Evolutionary conservation across 164 flowering plant genomes (phyloP).

Genomic region (Piper longum): DNA sequence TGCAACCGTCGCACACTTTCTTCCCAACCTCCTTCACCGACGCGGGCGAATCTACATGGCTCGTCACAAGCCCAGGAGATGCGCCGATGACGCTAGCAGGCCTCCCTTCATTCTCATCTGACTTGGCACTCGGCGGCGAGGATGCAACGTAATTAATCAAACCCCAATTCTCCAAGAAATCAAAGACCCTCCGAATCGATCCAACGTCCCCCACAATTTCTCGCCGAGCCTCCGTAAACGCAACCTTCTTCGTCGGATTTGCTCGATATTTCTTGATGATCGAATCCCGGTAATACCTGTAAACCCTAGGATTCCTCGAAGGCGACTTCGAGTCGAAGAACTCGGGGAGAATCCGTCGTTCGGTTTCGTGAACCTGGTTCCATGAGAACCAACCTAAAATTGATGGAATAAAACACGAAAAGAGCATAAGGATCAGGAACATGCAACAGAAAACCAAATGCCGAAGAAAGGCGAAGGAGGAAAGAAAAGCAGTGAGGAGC

Average conservation of each 20-base stretch:
- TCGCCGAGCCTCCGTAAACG: slow-evolving; percentile 73
- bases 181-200: slow-evolving; percentile 78
- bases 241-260: slow-evolving; percentile 44
- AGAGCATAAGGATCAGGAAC: too few relatives aligned
- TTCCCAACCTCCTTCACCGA: slow-evolving; percentile 13
- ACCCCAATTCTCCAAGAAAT: slow-evolving; percentile 88
- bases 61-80: slow-evolving; percentile 6
- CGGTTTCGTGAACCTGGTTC: slow-evolving; percentile 53
- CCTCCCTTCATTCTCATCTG: slow-evolving; percentile 57
- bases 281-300: slow-evolving; percentile 58
- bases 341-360: slow-evolving; percentile 62
- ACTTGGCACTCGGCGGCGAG: slow-evolving; percentile 22
- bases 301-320: slow-evolving; percentile 54
- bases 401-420: background rate
- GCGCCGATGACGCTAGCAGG: slow-evolving; percentile 7
- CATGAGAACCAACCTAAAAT: slow-evolving; percentile 72
- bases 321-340: slow-evolving; percentile 60
- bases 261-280: slow-evolving; percentile 43
- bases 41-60: slow-evolving; percentile 8
- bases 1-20: slow-evolving; percentile 66
- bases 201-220: slow-evolving; percentile 81
- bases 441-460: too few relatives aligned
- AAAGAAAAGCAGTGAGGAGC: too few relatives aligned
- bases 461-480: too few relatives aligned
- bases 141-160: slow-evolving; percentile 52